phyloP scores from a whole-genome alignment of 2,329 filamentous ascomycete species.

The Scedosporium aurantiacum region DNA sequence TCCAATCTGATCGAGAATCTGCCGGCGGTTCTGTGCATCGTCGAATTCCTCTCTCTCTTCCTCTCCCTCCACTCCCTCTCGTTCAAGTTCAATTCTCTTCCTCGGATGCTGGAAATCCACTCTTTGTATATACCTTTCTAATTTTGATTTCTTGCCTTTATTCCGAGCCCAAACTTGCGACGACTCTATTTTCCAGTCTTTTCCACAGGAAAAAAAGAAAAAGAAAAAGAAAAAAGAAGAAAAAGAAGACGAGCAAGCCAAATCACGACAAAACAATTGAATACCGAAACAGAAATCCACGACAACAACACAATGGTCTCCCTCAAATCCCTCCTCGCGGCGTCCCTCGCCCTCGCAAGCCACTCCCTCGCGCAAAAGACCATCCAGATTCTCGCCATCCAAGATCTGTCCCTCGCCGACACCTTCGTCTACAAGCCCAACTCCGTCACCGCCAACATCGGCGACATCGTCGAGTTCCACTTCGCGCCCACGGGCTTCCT shows the following conservation, averaged over 20 bases:
- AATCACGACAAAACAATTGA: not conserved
- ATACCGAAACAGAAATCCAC: not conserved
- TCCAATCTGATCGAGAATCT: not conserved
- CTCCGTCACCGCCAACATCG: slow-evolving; percentile 29
- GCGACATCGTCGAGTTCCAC: slow-evolving; percentile 42
- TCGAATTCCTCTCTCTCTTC: not conserved
- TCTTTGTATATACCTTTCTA: slow-evolving; percentile 1
- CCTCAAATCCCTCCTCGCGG: slow-evolving; percentile 1
- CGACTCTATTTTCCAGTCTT: not conserved
- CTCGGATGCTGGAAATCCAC: slow-evolving; percentile 5
- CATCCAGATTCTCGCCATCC: slow-evolving; percentile 29
- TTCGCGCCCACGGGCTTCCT: slow-evolving; percentile 20
- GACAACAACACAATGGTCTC: not conserved
- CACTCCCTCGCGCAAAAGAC: slow-evolving; percentile 10
- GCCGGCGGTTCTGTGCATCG: not conserved
- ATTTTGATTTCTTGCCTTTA: not conserved
- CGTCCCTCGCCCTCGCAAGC: slow-evolving; percentile 3
- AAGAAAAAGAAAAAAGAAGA: too few relatives aligned
- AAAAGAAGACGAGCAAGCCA: too few relatives aligned
- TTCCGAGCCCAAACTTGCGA: not conserved
- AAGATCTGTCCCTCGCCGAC: slow-evolving; percentile 14
- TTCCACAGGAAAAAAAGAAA: not conserved
- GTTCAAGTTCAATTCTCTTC: not conserved
- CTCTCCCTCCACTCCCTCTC: not conserved
- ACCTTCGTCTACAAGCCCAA: slow-evolving; percentile 32